Percentiles rank a stretch among this genome's conserved stretches.
phyloP scores from a whole-genome alignment of 2,329 filamentous ascomycete genomes.

The Plenodomus tracheiphilus region DNA sequence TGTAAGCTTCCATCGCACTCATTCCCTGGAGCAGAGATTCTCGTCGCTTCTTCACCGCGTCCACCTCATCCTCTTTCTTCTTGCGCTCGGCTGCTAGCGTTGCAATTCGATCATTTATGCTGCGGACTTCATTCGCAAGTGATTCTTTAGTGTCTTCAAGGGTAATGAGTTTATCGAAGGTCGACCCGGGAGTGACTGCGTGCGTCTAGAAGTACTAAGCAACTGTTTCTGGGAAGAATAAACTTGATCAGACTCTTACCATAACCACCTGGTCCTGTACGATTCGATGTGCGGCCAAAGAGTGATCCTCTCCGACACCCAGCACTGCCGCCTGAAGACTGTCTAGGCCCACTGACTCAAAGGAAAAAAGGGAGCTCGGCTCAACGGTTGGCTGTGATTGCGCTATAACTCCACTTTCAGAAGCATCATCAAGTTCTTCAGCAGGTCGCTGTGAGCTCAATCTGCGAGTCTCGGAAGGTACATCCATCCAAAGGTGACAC shows the following conservation, averaged over 20 bases:
- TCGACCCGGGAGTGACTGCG: neutral
- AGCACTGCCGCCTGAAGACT: too few species aligned
- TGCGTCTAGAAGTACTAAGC: neutral
- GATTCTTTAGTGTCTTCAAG: neutral
- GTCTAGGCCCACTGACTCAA: too few species aligned
- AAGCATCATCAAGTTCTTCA: too few species aligned
- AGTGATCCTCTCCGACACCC: too few species aligned
- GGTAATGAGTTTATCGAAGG: neutral
- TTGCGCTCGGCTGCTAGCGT: neutral
- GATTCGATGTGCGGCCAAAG: neutral
- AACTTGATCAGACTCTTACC: neutral
- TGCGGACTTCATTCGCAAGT: neutral
- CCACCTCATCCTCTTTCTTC: neutral
- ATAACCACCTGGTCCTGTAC: neutral
- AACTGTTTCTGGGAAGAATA: neutral
- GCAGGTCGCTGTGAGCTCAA: too few species aligned
- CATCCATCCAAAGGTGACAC: neutral
- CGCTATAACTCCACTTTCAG: too few species aligned
- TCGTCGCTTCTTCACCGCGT: neutral
- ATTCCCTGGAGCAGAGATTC: neutral
- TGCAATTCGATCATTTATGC: neutral
- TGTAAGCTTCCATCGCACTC: neutral
- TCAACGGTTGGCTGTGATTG: too few species aligned
- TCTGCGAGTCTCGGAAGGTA: neutral
- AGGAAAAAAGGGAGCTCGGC: too few species aligned